Conservation (phyloP, 495 filamentous ascomycete genomes). For the Sphaerosporella brunnea region DNA sequence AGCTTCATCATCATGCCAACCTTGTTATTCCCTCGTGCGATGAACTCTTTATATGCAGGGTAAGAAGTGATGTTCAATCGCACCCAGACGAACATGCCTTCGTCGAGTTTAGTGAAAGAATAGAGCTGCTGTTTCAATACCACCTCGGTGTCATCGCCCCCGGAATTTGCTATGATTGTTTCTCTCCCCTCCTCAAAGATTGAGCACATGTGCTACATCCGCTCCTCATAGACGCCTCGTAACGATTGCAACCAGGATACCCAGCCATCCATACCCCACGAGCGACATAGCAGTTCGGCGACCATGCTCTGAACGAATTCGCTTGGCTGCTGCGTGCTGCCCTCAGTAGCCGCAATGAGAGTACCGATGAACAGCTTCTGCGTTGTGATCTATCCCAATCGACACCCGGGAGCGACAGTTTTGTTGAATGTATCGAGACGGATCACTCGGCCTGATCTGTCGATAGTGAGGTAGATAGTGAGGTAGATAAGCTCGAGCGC, state of each 20-base stretch:
- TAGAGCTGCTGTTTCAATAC: conserved; percentile 53
- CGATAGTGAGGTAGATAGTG: conserved; percentile 47
- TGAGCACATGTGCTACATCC: conserved; percentile 59
- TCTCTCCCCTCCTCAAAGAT: conserved; percentile 48
- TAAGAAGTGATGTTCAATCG: conserved; percentile 49
- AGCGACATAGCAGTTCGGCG: conserved; percentile 45
- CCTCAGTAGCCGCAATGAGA: conserved; percentile 46
- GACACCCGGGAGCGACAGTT: conserved; percentile 62
- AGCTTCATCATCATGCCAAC: conserved; percentile 35
- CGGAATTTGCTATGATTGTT: conserved; percentile 31
- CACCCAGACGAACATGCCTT: conserved; percentile 88
- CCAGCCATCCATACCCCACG: conserved; percentile 76
- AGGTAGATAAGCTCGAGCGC: conserved; percentile 63
- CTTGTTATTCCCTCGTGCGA: conserved; percentile 24
- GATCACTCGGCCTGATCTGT: conserved; percentile 74
- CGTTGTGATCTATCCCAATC: conserved; percentile 69
- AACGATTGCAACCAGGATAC: conserved; percentile 75
- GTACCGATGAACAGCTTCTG: conserved; percentile 59
- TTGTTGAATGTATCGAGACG: conserved; percentile 70
- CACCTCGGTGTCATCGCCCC: conserved; percentile 43
- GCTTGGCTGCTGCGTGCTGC: conserved; percentile 61
- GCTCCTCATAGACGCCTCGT: conserved; percentile 59
- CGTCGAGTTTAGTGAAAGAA: conserved; percentile 60
- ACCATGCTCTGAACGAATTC: conserved; percentile 78
- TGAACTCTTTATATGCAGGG: conserved; percentile 40